Evolutionary conservation across 768 basidiomycete genomes (phyloP).

Genomic region (Pulveroboletus sp.): DNA sequence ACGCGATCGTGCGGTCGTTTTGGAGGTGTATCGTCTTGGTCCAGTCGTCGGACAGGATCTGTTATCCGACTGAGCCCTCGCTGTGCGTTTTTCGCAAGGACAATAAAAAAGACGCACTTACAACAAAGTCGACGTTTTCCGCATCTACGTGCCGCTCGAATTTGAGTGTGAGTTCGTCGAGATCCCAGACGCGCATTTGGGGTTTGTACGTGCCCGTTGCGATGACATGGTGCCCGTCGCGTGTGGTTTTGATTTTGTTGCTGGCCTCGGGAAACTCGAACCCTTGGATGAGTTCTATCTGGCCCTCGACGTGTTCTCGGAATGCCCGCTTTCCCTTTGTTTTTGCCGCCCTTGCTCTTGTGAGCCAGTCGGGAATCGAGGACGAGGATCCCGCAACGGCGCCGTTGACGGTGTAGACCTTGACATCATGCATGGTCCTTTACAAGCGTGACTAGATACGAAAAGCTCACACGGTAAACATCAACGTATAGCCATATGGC

Average conservation of each 20-base stretch:
- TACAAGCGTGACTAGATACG: slow-evolving; percentile 15
- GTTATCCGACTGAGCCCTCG: slow-evolving; percentile 7
- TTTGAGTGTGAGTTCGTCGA: slow-evolving; percentile 88
- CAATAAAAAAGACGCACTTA: slow-evolving; percentile 54
- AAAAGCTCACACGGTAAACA: not conserved
- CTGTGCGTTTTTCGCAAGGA: not conserved
- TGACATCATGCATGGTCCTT: slow-evolving; percentile 49
- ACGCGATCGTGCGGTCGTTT: slow-evolving; percentile 89
- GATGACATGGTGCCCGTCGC: slow-evolving; percentile 89
- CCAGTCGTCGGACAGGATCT: slow-evolving; percentile 98
- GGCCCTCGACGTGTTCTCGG: slow-evolving; percentile 76
- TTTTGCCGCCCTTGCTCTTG: slow-evolving; percentile 58
- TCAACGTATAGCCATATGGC: too few species aligned
- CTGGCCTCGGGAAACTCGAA: slow-evolving; percentile 98
- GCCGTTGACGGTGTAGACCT: slow-evolving; percentile 96
- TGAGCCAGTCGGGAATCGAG: slow-evolving; percentile 94
- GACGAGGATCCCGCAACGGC: slow-evolving; percentile 84
- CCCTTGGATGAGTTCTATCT: slow-evolving; percentile 89
- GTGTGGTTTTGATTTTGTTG: slow-evolving; percentile 85
- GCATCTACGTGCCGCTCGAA: slow-evolving; percentile 95
- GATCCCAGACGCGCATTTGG: slow-evolving; percentile 93
- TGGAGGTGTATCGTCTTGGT: slow-evolving; percentile 97
- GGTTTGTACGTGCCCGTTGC: slow-evolving; percentile 99
- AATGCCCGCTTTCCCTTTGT: slow-evolving; percentile 57
- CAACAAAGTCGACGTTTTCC: slow-evolving; percentile 97